Conservation (phyloP, 441 rosid species). For the Populus hybrid region DNA sequence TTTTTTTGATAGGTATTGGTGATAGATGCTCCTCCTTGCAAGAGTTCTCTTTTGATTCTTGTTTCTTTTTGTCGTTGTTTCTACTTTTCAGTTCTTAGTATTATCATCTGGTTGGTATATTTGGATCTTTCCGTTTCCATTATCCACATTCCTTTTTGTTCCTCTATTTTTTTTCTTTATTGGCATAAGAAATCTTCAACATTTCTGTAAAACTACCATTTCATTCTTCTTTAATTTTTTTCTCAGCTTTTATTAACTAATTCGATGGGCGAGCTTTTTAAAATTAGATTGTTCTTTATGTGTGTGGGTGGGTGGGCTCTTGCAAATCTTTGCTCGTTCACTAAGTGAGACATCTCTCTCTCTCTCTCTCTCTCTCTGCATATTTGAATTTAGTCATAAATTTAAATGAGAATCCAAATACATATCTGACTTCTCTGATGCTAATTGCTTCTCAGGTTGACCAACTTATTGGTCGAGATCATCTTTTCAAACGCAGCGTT, state of each 20-base stretch:
- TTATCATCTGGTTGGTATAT: background rate
- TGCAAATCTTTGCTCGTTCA: background rate
- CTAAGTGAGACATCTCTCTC: background rate
- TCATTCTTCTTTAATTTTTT: constrained; percentile 14
- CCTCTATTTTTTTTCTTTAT: background rate
- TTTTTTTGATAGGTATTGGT: background rate
- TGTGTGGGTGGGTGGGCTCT: background rate
- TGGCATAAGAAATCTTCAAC: background rate
- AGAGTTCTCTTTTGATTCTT: background rate
- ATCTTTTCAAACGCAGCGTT: constrained; percentile 83
- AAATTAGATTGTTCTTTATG: background rate
- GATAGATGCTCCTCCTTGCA: background rate
- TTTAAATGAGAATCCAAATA: background rate
- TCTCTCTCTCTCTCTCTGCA: background rate
- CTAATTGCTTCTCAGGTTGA: constrained; percentile 57
- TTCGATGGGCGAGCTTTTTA: constrained; percentile 14
- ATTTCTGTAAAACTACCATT: background rate
- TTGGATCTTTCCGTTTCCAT: background rate
- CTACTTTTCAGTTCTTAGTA: background rate
- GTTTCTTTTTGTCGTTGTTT: background rate
- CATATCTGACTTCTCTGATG: background rate
- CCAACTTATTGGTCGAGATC: constrained; percentile 62
- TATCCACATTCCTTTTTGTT: background rate
- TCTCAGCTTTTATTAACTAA: constrained; percentile 61
- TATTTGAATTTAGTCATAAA: background rate